Evolutionary conservation across 495 filamentous ascomycete genomes (phyloP).

Genomic region (Symbiotaphrina buchneri): DNA sequence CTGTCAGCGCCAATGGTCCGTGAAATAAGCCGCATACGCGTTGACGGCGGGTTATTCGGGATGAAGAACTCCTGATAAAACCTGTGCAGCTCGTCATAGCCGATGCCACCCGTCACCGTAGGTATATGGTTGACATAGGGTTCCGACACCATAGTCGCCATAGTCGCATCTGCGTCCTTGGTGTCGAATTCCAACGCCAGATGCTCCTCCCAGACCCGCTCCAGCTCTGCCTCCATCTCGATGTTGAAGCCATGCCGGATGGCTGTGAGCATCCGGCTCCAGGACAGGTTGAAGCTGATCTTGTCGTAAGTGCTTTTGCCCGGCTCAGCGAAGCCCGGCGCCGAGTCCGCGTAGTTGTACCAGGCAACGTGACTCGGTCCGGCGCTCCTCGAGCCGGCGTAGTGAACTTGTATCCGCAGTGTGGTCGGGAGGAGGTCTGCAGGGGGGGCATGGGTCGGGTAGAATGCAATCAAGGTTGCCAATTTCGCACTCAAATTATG

Average conservation of each 20-base stretch:
- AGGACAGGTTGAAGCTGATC: constrained; percentile 22
- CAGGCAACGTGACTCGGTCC: constrained; percentile 20
- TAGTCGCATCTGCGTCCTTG: constrained; percentile 16
- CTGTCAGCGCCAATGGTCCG: constrained; percentile 39
- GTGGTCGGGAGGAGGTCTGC: constrained; percentile 16
- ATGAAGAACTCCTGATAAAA: constrained; percentile 66
- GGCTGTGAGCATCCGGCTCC: constrained; percentile 20
- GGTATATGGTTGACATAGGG: constrained; percentile 33
- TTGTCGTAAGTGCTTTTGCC: constrained; percentile 26
- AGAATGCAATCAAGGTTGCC: constrained; percentile 23
- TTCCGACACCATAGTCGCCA: constrained; percentile 27
- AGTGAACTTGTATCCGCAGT: constrained; percentile 21
- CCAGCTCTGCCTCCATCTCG: constrained; percentile 35
- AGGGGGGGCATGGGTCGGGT: constrained; percentile 21
- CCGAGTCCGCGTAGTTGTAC: constrained; percentile 18
- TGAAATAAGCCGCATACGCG: constrained; percentile 45
- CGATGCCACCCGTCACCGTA: constrained; percentile 52
- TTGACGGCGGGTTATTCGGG: constrained; percentile 40
- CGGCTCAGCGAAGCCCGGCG: constrained; percentile 25
- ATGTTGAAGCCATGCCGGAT: constrained; percentile 30
- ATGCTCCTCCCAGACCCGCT: constrained; percentile 34
- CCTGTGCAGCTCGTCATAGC: constrained; percentile 32
- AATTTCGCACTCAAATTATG: constrained; percentile 13
- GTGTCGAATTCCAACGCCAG: constrained; percentile 12
- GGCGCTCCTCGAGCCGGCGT: constrained; percentile 23